Percentiles rank a stretch among this genome's conserved stretches.
Evolutionary conservation across 495 filamentous ascomycete genomes (phyloP).

Genomic region (Podospora pseudoanserina): DNA sequence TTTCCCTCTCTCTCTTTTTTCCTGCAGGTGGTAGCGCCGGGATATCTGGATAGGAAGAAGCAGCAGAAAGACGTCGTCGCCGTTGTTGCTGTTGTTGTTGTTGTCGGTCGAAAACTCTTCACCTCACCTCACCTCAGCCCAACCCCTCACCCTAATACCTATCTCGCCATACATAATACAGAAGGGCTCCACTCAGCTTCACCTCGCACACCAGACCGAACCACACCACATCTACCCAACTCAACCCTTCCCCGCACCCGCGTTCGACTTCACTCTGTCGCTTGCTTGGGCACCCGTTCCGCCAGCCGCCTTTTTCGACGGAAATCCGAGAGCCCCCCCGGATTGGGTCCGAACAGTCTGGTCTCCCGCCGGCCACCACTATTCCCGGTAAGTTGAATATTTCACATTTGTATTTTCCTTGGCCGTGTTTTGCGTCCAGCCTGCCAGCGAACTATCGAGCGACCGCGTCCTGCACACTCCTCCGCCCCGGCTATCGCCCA

Average conservation of each 20-base stretch:
- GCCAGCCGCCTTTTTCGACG: slow-evolving; percentile 2
- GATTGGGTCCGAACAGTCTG: slow-evolving; percentile 11
- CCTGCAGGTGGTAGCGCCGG: slow-evolving; percentile 11
- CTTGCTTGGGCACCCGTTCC: not conserved
- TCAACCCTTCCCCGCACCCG: slow-evolving; percentile 9
- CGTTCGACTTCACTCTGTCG: not conserved
- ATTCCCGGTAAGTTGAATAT: slow-evolving; percentile 2
- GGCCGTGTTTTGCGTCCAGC: slow-evolving; percentile 1
- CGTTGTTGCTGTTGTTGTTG: slow-evolving; percentile 5
- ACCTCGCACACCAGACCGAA: too few relatives aligned
- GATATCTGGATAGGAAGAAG: slow-evolving; percentile 12
- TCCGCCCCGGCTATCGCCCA: not conserved
- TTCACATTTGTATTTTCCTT: slow-evolving; percentile 12
- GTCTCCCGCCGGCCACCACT: slow-evolving; percentile 17
- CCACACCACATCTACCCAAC: too few relatives aligned
- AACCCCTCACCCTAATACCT: not conserved
- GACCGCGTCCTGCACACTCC: slow-evolving; percentile 5
- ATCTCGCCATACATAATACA: not conserved
- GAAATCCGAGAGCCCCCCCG: slow-evolving; percentile 14
- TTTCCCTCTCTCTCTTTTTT: slow-evolving; percentile 9
- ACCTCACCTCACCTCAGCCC: slow-evolving; percentile 2
- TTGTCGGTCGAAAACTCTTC: not conserved
- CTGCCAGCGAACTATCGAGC: slow-evolving; percentile 8
- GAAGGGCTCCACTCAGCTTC: not conserved
- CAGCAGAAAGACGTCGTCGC: slow-evolving; percentile 8